Conservation (phyloP, 2,329 filamentous ascomycete species). For the Fusarium avenaceum region DNA sequence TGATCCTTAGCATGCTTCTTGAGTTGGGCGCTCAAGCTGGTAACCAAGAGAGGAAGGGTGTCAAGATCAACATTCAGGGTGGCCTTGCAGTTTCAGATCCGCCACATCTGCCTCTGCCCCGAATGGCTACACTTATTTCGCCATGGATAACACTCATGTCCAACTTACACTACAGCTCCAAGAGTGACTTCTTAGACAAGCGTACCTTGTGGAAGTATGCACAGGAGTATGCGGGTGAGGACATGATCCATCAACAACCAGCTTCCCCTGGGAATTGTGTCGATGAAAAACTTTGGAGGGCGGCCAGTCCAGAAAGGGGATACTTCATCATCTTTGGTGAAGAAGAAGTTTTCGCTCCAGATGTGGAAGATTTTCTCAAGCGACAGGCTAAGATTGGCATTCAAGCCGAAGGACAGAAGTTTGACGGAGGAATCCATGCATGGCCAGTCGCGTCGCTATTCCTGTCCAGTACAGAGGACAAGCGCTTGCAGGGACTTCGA, state of each 20-base stretch:
- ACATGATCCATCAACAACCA: conserved; percentile 53
- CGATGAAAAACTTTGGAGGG: conserved; percentile 74
- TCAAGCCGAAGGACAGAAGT: conserved; percentile 69
- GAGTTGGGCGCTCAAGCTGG: conserved; percentile 64
- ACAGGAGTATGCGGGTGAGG: conserved; percentile 71
- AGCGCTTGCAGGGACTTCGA: conserved; percentile 66
- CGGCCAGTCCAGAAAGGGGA: conserved; percentile 74
- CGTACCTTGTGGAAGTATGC: conserved; percentile 77
- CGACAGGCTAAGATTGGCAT: conserved; percentile 67
- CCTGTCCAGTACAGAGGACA: conserved; percentile 62
- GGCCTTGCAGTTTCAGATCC: conserved; percentile 30
- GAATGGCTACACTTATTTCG: conserved; percentile 79
- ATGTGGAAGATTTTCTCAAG: conserved; percentile 72
- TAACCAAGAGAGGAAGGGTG: conserved; percentile 37
- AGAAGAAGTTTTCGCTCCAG: conserved; percentile 82
- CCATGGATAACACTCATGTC: conserved; percentile 85
- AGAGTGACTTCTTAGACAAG: conserved; percentile 80
- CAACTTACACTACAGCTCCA: conserved; percentile 74
- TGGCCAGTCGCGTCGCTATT: conserved; percentile 83
- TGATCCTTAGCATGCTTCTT: conserved; percentile 80
- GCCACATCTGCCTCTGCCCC: conserved; percentile 52
- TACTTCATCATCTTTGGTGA: conserved; percentile 79
- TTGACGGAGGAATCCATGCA: conserved; percentile 79
- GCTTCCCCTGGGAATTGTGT: conserved; percentile 78
- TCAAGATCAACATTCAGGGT: conserved; percentile 24